These are phyloP conservation scores for Didymella sp. DNA, from an alignment of 2,329 filamentous ascomycete species.

Conservation along the genomic window DNA sequence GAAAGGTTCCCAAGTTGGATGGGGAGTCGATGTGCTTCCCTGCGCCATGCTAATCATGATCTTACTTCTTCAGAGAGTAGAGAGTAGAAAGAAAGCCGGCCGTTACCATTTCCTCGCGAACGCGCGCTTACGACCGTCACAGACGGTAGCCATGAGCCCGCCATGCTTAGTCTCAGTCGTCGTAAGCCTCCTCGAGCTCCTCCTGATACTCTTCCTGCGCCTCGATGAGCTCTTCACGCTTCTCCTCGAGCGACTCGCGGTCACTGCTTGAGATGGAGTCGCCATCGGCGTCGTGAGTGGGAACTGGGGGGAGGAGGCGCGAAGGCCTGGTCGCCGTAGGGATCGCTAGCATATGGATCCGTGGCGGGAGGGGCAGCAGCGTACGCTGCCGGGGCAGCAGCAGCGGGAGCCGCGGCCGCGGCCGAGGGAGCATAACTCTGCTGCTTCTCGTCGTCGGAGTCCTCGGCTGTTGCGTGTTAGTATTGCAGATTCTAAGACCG, in stretches of 20 bases:
- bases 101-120: slow-evolving; percentile 1
- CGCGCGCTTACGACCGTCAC: background rate
- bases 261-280: slow-evolving; percentile 49
- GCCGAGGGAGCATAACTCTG: slow-evolving; percentile 22
- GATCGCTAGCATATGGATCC: slow-evolving; percentile 14
- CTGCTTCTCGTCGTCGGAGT: slow-evolving; percentile 44
- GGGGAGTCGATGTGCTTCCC: slow-evolving; percentile 6
- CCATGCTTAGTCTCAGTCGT: slow-evolving; percentile 7
- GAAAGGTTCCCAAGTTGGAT: slow-evolving; percentile 20
- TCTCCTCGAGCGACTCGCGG: slow-evolving; percentile 58
- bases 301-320: slow-evolving; percentile 41
- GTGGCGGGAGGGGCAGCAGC: slow-evolving; percentile 5
- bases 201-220: slow-evolving; percentile 61
- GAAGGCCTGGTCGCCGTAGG: slow-evolving; percentile 29
- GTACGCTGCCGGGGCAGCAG: slow-evolving; percentile 25
- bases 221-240: slow-evolving; percentile 61
- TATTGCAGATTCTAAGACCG: background rate
- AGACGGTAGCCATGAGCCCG: background rate
- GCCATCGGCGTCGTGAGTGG: slow-evolving; percentile 54
- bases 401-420: slow-evolving; percentile 14
- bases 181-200: slow-evolving; percentile 48
- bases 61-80: slow-evolving; percentile 1
- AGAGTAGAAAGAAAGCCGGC: slow-evolving; percentile 2
- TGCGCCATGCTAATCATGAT: slow-evolving; percentile 20
- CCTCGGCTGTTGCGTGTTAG: slow-evolving; percentile 36